Evolutionary conservation across 2,329 filamentous ascomycete genomes (phyloP), one percentile per base, ranked within the genome.

Genomic region (Cephalotrichum gorgonifer): DNA sequence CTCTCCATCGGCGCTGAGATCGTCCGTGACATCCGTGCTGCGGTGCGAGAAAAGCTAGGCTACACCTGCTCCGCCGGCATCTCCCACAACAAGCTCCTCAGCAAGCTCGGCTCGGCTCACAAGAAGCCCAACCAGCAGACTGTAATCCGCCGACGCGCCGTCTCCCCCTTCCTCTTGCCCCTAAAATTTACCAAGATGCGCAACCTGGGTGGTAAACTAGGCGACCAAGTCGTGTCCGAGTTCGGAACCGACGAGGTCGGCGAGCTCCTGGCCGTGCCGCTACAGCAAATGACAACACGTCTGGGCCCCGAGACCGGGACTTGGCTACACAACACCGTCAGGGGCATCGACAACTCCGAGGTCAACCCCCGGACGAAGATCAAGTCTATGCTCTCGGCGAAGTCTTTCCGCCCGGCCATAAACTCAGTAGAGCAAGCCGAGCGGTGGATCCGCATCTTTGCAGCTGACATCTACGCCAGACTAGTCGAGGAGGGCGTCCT

Each of bases 111-210:
- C 27, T 95, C 88, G 23, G 88, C 79, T 6, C 82, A 90, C 69
- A 90, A 88, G 68, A 98, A 98, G 64, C 93, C 93, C 30, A 93
- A 96, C 60, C 80, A 85, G 56, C 93, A 98, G 67, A 97, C 91
- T 0, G 80, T 97, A n/a, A 82, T 98, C 44, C 84, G 93, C 23
- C 91, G 88, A 61, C 81, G 89, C 43, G 91, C 91, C 1, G 74
- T 88, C 2, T 74, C 82, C 53, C 74, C 84, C 41, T 98, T 98
- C 59, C 70, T 98, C 39, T 78, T 78, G 8, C 79, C 79, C 15
- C 89, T 95, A 73, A 95, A 95, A 60, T 91, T 96, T 60, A 95
- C 89, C 15, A 95, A 95, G 64, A 93, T 98, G 48, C 79, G 91
- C 15, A 95, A 91, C 64, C 69, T 98, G n/a, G 93, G 93, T 26